phyloP scores from a whole-genome alignment of 2,329 filamentous ascomycete genomes.

The Colletotrichum simmondsii region DNA sequence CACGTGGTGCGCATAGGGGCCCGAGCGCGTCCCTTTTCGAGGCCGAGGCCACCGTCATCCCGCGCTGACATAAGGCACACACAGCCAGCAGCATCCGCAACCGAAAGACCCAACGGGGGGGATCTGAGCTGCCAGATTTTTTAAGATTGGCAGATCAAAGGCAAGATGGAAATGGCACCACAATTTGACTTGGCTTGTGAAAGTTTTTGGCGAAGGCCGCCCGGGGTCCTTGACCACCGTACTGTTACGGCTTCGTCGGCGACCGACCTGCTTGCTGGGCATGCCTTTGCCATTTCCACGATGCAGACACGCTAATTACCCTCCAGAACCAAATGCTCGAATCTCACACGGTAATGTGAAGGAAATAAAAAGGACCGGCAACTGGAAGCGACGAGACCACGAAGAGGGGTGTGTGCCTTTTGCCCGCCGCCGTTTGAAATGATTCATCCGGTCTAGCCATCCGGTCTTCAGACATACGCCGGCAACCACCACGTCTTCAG shows the following conservation, averaged over 20 bases:
- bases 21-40: slow-evolving; percentile 16
- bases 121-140: slow-evolving; percentile 13
- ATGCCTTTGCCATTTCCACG: background rate
- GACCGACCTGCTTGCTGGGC: background rate
- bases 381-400: slow-evolving; percentile 10
- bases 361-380: background rate
- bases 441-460: background rate
- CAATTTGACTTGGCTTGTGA: slow-evolving; percentile 6
- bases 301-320: background rate
- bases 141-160: slow-evolving; percentile 28
- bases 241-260: background rate
- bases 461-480: background rate
- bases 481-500: background rate
- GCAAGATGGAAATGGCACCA: slow-evolving; percentile 16
- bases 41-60: slow-evolving; percentile 12
- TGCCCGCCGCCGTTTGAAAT: background rate
- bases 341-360: background rate
- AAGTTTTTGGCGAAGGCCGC: background rate
- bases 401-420: background rate
- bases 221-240: background rate
- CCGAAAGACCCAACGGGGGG: background rate
- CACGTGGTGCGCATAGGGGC: slow-evolving; percentile 6
- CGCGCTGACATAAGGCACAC: slow-evolving; percentile 28
- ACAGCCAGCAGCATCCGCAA: background rate
- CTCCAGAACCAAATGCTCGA: background rate